Evolutionary conservation across 2,329 filamentous ascomycete species (phyloP), one percentile per base, ranked within the genome.

Genomic region (Colletotrichum sojae): DNA sequence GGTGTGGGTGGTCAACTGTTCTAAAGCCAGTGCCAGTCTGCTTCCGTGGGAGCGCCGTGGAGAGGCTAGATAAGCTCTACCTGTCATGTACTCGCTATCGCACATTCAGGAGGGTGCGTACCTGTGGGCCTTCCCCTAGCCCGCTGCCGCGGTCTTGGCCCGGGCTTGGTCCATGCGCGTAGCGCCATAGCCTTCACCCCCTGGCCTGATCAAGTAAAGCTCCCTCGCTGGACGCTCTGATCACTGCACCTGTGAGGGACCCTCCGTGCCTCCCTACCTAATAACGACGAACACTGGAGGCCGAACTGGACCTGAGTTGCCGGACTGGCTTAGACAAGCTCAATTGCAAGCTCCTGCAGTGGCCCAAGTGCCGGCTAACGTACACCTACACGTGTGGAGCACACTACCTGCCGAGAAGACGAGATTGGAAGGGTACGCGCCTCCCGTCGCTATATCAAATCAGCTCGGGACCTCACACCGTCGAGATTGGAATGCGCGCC

Each of bases 51-150:
- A 36, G 31, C 6, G 31, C 31, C 31, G 31, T 36, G 31, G 31
- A 36, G 31, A 36, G 31, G 31, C 31, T 36, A 67, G 63, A 67
- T 67, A 67, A 62, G 31, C 57, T 62, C 31, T 62, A 45, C 63
- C 13, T 56, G 13, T 10, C n/a, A 12, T 43, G 57, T 51, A 67
- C 63, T 43, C 51, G 9, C n/a, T 51, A 9, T 56, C 43, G 9
- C 22, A 43, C 36, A 67, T 51, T 67, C 39, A 16, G 57, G 43
- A 43, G 51, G n/a, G 31, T 40, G 39, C 16, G 63, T 63, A 56
- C 43, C 45, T 16, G 51, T 55, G 63, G 39, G 10, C 36, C 53
- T 27, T 18, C 15, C 10, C 39, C 27, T 56, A 56, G 18, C 54
- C 20, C 8, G n/a, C n/a, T 10, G 31, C 31, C 31, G 31, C 10